phyloP scores from a whole-genome alignment of 441 rosid species.

The Pelargonium australe region DNA sequence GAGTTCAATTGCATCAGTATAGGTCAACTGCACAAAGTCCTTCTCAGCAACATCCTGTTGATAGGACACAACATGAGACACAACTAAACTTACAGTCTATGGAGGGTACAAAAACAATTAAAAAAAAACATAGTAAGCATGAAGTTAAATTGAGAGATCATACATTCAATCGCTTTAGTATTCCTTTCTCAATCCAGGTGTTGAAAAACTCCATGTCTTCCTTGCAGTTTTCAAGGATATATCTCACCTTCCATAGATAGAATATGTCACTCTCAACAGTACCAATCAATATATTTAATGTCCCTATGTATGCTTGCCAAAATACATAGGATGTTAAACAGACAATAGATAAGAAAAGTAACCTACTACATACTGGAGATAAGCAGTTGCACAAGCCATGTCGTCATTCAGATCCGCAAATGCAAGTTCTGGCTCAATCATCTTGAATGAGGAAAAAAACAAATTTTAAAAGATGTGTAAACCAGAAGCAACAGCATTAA shows the following conservation, averaged over 20 bases:
- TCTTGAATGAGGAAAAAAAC: constrained; percentile 33
- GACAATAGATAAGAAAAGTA: constrained; percentile 44
- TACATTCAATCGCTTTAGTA: constrained; percentile 76
- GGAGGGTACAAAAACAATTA: constrained; percentile 11
- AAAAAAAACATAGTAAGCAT: constrained; percentile 17
- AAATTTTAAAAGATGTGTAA: constrained; percentile 18
- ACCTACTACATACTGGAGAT: constrained; percentile 99
- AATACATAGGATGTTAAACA: constrained; percentile 16
- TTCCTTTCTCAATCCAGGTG: constrained; percentile 94
- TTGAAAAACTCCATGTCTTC: constrained; percentile 99
- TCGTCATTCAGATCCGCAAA: constrained; percentile 90
- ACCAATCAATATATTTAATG: constrained; percentile 6
- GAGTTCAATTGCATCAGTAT: constrained; percentile 82
- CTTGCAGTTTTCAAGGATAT: constrained; percentile 79
- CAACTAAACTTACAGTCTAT: background rate
- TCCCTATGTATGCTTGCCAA: constrained; percentile 8
- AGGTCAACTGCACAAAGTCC: constrained; percentile 79
- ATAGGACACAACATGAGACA: constrained; percentile 18
- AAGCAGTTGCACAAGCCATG: constrained; percentile 98
- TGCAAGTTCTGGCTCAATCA: constrained; percentile 99
- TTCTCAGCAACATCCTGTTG: constrained; percentile 75
- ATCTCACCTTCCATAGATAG: constrained; percentile 52
- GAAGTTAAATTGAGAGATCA: constrained; percentile 34
- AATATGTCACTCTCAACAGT: constrained; percentile 8
- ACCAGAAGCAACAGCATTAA: constrained; percentile 11